A percentile compares a stretch with the other conserved stretches of the same genome.
Conservation (phyloP, 345 rosid species). For the Capsella bursapastoris region DNA sequence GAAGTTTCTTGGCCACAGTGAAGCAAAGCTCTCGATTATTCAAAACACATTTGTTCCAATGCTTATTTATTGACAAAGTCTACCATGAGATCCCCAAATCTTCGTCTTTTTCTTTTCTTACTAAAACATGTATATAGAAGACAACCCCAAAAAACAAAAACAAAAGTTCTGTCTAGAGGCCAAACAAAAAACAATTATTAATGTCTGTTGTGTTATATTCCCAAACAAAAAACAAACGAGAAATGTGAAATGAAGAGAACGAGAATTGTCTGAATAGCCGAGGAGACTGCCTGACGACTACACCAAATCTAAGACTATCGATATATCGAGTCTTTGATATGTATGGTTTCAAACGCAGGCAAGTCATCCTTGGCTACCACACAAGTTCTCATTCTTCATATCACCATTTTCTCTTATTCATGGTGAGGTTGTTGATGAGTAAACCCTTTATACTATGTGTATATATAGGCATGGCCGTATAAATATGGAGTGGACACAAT, state of each 20-base stretch:
- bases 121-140: background rate
- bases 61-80: constrained; percentile 32
- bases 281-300: constrained; percentile 44
- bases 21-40: constrained; percentile 23
- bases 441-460: background rate
- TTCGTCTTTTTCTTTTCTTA: background rate
- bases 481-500: constrained; percentile 29
- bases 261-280: constrained; percentile 43
- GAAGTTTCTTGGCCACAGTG: constrained; percentile 41
- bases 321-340: constrained; percentile 9
- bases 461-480: constrained; percentile 27
- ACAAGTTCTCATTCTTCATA: constrained; percentile 39
- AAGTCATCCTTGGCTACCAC: constrained; percentile 48
- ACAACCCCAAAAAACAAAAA: background rate
- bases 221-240: background rate
- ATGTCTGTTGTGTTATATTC: background rate
- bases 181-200: background rate
- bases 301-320: constrained; percentile 22
- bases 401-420: constrained; percentile 12
- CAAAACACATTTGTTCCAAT: constrained; percentile 25
- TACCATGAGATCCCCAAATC: constrained; percentile 13
- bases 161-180: background rate
- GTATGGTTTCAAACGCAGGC: constrained; percentile 37
- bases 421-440: constrained; percentile 14
- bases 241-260: constrained; percentile 41